Base-by-base conservation (phyloP, 208 protist genomes). In the Blastocrithidia nonstop region DNA sequence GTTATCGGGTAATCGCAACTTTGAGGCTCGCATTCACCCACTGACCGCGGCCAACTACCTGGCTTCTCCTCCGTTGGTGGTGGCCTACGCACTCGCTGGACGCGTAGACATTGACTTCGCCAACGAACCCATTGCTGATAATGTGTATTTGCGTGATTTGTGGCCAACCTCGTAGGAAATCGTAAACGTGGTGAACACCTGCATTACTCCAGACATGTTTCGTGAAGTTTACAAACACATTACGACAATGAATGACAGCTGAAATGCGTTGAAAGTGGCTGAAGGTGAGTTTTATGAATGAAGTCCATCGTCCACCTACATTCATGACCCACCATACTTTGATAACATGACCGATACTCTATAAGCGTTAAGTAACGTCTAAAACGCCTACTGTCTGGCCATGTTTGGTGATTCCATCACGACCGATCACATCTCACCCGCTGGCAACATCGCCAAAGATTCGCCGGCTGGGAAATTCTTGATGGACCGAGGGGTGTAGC, bases 1-100 rank as follows among this genome's bases (percentile, higher is more conserved):
- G 20, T 66, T 97, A 22, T 96, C 88, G 22, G 94, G 93, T 33
- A 98, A 98, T 64, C 79, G 95, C 57, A 97, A 98, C 68, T 97
- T 97, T 61, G 92, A 98, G 59, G 89, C 89, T 33, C 68, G 95
- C 29, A 92, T 98, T 25, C 93, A 97, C 59, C 86, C 92, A 13
- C 54, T 84, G 29, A 91, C 93, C 9, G 73, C 87, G 16, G 95
- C 83, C 40, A 96, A 96, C 66, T 98, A 97, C 71, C 69, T 98
- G 13, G 93, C 92, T 9, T 96, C 90, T 13, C 95, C 95, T 37
- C 92, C 89, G 13, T 63, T 98, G 11, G 94, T 97, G 23, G 90
- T 97, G 9, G 90, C 89, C 27, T 97, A 96, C 52, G 95, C 95
- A 16, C 66, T 98, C 24, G 93, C 92, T 16, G 95, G 95, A 23